A percentile compares a stretch with the other conserved stretches of the same genome.
These are phyloP conservation scores for Corrigiola litoralis DNA, from an alignment of 179 eudicot species.

Conservation along the genomic window DNA sequence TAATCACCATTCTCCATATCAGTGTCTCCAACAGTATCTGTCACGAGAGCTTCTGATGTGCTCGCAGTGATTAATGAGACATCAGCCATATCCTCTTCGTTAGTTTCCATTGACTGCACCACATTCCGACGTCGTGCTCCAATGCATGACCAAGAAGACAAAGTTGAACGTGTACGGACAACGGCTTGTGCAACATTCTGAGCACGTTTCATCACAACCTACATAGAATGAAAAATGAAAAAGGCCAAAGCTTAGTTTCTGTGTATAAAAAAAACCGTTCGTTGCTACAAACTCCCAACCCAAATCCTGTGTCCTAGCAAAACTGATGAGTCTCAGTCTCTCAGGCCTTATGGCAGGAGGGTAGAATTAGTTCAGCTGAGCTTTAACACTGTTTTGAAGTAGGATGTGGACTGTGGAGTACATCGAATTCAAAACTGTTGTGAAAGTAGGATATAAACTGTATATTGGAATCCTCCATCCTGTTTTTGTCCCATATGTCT, in stretches of 20 bases:
- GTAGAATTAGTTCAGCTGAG: too few relatives aligned
- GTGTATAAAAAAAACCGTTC: neutral
- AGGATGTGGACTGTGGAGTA: too few relatives aligned
- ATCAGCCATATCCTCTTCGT: constrained; percentile 42
- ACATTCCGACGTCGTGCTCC: constrained; percentile 80
- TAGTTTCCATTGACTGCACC: constrained; percentile 30
- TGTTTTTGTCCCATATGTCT: neutral
- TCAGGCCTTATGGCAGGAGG: too few relatives aligned
- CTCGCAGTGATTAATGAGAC: constrained; percentile 39
- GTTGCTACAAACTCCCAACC: neutral
- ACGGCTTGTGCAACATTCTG: constrained; percentile 93
- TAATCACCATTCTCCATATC: constrained; percentile 25
- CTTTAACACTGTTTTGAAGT: too few relatives aligned
- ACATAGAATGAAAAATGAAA: constrained; percentile 12
- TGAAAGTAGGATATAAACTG: neutral
- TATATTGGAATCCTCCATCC: too few relatives aligned
- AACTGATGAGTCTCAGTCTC: too few relatives aligned
- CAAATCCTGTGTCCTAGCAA: too few relatives aligned
- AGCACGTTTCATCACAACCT: constrained; percentile 93
- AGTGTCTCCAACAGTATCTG: constrained; percentile 25
- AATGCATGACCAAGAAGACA: constrained; percentile 92
- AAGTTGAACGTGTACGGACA: constrained; percentile 71
- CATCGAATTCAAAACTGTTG: too few relatives aligned
- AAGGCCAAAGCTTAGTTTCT: neutral
- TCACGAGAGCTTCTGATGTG: constrained; percentile 42